Evolutionary conservation across 768 basidiomycete genomes (phyloP), one percentile per base, ranked within the genome.

Genomic region (Boletus patriciae): DNA sequence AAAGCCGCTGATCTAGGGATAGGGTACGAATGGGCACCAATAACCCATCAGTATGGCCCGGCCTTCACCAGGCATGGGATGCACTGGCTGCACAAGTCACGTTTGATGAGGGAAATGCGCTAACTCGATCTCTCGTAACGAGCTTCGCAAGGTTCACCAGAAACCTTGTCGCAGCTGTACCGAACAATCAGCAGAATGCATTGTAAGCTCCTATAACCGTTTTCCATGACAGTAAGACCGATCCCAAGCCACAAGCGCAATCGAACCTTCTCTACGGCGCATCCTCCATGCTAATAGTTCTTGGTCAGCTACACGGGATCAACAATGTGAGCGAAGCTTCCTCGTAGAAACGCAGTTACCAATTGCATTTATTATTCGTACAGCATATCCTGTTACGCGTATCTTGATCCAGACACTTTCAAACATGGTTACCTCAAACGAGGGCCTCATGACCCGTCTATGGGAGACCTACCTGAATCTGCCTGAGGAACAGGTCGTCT

Each of bases 341-440:
- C 52, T 55, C 19, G 46, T 48, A 46, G 50, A 50, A 46, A 38
- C 27, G n/a, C 19, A 19, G 19, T 10, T 11, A 6, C 16, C 4
- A 36, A 49, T 44, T 19, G n/a, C 31, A 54, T 46, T 52, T 10
- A 27, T 34, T 9, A 45, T 11, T 10, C 46, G 16, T 47, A 48
- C 65, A 95, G 94, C 82, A 55, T 78, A 83, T 52, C 73, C 79
- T 0, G 76, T 81, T 19, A 84, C 88, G 9, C 80, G 90, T 16
- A 79, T 90, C 55, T 74, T 91, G 29, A 77, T 86, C 3, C 93
- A 97, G 69, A 75, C 89, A 4, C 77, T 96, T 29, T 90, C 92
- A 19, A 97, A 97, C 69, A 77, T 93, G 23, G 80, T 95, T 33
- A 92, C 94, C 3, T 79, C 80, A 9, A 90, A 93, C 58, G 81